A percentile compares a stretch with the other conserved stretches of the same genome.
Evolutionary conservation across 2,329 filamentous ascomycete species (phyloP).

Genomic region (Zymoseptoria pseudotritici): DNA sequence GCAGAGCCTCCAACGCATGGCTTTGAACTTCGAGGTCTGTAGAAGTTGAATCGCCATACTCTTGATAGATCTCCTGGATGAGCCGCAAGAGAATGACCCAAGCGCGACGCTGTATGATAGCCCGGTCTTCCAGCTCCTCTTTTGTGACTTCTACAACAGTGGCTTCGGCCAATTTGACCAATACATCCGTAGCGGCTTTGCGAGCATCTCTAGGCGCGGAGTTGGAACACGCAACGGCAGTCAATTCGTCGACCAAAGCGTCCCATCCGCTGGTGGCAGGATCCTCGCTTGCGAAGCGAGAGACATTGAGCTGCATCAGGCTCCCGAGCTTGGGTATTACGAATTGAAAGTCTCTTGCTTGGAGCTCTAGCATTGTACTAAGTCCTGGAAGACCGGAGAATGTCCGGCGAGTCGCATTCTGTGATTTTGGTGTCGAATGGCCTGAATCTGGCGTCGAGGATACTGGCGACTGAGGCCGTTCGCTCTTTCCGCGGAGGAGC

Average conservation of each 20-base stretch:
- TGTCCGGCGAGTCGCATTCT: conserved; percentile 26
- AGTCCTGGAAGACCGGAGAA: conserved; percentile 40
- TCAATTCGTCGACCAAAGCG: conserved; percentile 51
- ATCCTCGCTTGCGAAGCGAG: conserved; percentile 59
- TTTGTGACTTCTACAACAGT: conserved; percentile 48
- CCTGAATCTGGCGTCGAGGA: conserved; percentile 5
- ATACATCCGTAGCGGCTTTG: conserved; percentile 42
- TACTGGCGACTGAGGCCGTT: conserved; percentile 5
- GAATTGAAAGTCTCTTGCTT: conserved; percentile 40
- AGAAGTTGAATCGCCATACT: conserved; percentile 21
- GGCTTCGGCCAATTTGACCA: conserved; percentile 43
- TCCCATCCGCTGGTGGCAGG: conserved; percentile 70
- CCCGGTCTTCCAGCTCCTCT: conserved; percentile 29
- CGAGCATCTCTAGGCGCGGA: conserved; percentile 38
- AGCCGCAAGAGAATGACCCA: conserved; percentile 38
- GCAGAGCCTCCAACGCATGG: conserved; percentile 59
- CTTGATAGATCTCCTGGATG: conserved; percentile 32
- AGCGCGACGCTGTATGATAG: conserved; percentile 25
- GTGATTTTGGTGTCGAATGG: conserved; percentile 17
- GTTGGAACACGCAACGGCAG: conserved; percentile 38
- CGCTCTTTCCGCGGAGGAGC: conserved; percentile 46
- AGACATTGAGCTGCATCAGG: conserved; percentile 39
- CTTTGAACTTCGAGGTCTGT: conserved; percentile 52
- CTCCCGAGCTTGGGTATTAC: conserved; percentile 43
- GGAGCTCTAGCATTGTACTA: conserved; percentile 31